Evolutionary conservation across 805 yeast species (phyloP).

Genomic region (Ascoidea tarda): DNA sequence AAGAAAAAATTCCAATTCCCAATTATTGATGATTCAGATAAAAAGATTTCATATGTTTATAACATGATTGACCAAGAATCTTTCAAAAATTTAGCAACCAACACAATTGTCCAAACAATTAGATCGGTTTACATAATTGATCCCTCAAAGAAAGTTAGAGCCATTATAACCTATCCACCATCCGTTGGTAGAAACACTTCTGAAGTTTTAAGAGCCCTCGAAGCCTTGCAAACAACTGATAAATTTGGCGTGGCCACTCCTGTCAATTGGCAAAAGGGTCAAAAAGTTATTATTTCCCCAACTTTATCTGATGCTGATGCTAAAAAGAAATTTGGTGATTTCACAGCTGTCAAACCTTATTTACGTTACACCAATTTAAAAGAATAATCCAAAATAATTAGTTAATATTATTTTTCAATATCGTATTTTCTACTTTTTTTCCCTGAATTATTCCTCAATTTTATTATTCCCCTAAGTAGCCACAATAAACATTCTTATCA

Average conservation of each 20-base stretch:
- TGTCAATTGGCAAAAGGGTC: slow-evolving; percentile 80
- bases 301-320: slow-evolving; percentile 68
- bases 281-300: slow-evolving; percentile 89
- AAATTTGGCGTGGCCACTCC: slow-evolving; percentile 79
- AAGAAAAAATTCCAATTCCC: slow-evolving; percentile 67
- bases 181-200: slow-evolving; percentile 89
- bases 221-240: slow-evolving; percentile 79
- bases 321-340: slow-evolving; percentile 71
- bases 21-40: slow-evolving; percentile 75
- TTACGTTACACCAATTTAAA: slow-evolving; percentile 49
- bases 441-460: too few species aligned
- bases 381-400: background rate
- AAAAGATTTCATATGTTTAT: slow-evolving; percentile 72
- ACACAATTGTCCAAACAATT: slow-evolving; percentile 73
- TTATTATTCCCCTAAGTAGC: too few species aligned
- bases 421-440: too few species aligned
- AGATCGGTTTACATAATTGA: slow-evolving; percentile 89
- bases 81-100: slow-evolving; percentile 46
- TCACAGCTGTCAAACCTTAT: slow-evolving; percentile 82
- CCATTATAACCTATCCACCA: slow-evolving; percentile 82
- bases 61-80: slow-evolving; percentile 86
- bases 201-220: slow-evolving; percentile 83
- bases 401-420: too few species aligned
- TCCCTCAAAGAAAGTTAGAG: slow-evolving; percentile 79
- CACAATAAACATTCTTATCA: too few species aligned